phyloP scores from a whole-genome alignment of 192 early-diverging fungal genomes.

The Rhizoclosmatium sp. region DNA sequence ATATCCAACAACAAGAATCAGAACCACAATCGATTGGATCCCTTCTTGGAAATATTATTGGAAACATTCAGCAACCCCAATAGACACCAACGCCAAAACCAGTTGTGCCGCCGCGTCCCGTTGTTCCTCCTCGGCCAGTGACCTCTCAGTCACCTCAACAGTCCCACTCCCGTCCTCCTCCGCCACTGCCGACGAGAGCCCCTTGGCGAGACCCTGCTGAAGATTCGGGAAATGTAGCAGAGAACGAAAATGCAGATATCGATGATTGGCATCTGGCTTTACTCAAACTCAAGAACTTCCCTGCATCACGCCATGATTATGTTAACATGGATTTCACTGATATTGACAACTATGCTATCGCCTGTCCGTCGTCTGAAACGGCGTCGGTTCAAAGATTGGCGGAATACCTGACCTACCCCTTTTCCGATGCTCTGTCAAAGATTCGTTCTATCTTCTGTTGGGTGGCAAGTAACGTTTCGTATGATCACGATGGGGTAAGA shows the following conservation, averaged over 20 bases:
- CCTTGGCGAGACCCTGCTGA: neutral
- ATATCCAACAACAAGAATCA: neutral
- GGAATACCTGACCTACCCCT: slow-evolving; percentile 2
- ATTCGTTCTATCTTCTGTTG: slow-evolving; percentile 30
- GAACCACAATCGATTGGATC: neutral
- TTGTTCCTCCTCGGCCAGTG: slow-evolving; percentile 6
- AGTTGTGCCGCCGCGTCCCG: neutral
- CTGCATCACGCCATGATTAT: neutral
- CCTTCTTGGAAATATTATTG: no score
- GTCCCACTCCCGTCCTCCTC: neutral
- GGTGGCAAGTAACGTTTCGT: slow-evolving; percentile 24
- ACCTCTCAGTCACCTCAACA: neutral
- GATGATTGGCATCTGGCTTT: slow-evolving; percentile 18
- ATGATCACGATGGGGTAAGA: slow-evolving; percentile 26
- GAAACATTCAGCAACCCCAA: neutral
- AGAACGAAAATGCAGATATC: neutral
- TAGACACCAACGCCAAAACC: neutral
- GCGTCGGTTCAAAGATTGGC: neutral
- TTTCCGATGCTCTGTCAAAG: slow-evolving; percentile 1
- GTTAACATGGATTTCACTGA: neutral
- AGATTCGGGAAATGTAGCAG: neutral
- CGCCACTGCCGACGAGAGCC: neutral
- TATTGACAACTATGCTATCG: slow-evolving; percentile 17
- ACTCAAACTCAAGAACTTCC: neutral
- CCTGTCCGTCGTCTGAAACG: neutral